Conservation (phyloP, 2,329 filamentous ascomycete species). For the Talaromyces sp. region DNA sequence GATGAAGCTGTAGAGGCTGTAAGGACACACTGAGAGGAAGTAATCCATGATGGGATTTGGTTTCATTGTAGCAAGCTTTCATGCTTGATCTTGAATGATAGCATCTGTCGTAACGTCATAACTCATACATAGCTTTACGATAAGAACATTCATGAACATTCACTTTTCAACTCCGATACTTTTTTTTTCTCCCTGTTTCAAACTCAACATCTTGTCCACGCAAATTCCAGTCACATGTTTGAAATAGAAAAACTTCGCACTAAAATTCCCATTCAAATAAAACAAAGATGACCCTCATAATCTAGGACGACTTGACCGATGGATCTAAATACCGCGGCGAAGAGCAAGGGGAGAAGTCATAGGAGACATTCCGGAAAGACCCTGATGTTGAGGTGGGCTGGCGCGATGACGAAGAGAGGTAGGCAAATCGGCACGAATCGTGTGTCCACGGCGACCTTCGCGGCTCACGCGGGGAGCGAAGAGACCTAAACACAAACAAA, state of each 20-base stretch:
- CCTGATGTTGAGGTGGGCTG: conserved; percentile 10
- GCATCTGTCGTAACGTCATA: background rate
- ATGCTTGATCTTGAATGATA: background rate
- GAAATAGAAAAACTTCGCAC: background rate
- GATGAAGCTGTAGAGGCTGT: background rate
- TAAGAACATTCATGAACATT: background rate
- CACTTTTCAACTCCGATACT: background rate
- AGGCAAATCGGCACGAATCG: conserved; percentile 1
- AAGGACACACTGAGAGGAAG: background rate
- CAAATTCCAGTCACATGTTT: background rate
- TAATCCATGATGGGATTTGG: background rate
- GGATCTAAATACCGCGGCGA: background rate
- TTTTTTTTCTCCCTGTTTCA: background rate
- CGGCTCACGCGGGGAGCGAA: conserved; percentile 76
- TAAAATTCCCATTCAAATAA: background rate
- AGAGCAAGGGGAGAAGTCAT: conserved; percentile 10
- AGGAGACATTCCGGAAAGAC: conserved; percentile 7
- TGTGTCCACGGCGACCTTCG: conserved; percentile 43
- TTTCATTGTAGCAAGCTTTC: background rate
- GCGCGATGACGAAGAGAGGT: conserved; percentile 4
- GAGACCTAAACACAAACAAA: conserved; percentile 53
- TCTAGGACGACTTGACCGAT: background rate
- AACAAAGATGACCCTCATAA: background rate
- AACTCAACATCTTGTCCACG: background rate
- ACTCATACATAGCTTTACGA: background rate